Conservation (phyloP, 306 rosid species). For the Morella rubra region DNA sequence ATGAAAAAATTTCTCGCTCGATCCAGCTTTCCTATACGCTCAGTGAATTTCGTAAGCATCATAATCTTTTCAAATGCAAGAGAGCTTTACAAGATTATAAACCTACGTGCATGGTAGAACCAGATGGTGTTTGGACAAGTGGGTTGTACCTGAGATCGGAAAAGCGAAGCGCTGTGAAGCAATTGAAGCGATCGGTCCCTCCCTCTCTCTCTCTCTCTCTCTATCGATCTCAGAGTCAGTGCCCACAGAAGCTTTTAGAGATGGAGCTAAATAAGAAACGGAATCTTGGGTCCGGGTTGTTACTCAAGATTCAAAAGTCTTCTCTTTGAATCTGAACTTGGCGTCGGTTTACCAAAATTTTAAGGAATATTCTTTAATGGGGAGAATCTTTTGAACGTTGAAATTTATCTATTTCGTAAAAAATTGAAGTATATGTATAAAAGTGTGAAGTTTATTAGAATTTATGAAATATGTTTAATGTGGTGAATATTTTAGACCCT, state of each 20-base stretch:
- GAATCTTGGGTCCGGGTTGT: background rate
- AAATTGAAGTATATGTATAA: too few species aligned
- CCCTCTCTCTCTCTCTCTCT: background rate
- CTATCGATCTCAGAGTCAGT: background rate
- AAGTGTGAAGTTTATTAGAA: too few species aligned
- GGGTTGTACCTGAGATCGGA: background rate
- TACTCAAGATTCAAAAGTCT: background rate
- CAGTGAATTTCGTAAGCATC: background rate
- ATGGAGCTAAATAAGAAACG: background rate
- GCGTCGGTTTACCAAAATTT: too few species aligned
- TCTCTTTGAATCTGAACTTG: background rate
- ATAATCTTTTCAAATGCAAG: background rate
- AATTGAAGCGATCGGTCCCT: background rate
- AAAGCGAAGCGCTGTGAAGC: background rate
- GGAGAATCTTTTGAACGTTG: too few species aligned
- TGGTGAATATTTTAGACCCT: too few species aligned
- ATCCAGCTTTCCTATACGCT: background rate
- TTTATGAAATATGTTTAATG: too few species aligned
- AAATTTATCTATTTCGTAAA: too few species aligned
- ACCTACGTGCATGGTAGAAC: background rate
- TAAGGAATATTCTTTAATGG: too few species aligned
- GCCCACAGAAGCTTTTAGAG: background rate
- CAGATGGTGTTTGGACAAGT: background rate
- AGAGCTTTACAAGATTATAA: background rate
- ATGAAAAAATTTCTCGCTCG: background rate